These are phyloP conservation scores for Vitis hybrid DNA, from an alignment of 177 flowering plant genomes.

Conservation along the genomic window DNA sequence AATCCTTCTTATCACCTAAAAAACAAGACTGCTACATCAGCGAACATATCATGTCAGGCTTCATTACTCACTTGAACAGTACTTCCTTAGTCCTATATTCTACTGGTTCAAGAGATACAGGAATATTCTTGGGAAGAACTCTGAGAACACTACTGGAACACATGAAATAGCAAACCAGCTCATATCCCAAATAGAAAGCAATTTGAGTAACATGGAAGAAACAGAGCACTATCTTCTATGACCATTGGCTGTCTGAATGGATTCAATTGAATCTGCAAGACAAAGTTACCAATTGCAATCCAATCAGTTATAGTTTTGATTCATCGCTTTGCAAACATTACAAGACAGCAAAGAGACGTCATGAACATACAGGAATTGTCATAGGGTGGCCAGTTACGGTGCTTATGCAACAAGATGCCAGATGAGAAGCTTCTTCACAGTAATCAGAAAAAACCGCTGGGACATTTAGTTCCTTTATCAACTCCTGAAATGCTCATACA, in stretches of 20 bases:
- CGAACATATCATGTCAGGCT: neutral
- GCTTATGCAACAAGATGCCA: constrained; percentile 70
- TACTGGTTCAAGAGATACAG: neutral
- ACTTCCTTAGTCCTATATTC: neutral
- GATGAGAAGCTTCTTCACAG: constrained; percentile 92
- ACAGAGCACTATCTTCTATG: constrained; percentile 66
- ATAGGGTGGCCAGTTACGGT: constrained; percentile 43
- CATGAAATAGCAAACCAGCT: neutral
- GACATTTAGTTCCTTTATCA: constrained; percentile 58
- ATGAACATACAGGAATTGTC: constrained; percentile 46
- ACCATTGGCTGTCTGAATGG: constrained; percentile 93
- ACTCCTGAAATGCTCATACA: constrained; percentile 46
- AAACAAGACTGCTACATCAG: neutral
- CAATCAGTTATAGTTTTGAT: neutral
- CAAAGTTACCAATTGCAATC: neutral
- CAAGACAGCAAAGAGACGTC: constrained; percentile 1
- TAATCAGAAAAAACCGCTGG: constrained; percentile 88
- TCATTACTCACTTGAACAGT: neutral
- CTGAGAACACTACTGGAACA: neutral
- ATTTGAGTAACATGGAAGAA: constrained; percentile 88
- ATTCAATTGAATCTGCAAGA: constrained; percentile 76
- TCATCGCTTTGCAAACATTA: neutral
- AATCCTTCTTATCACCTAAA: neutral
- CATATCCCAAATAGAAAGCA: constrained; percentile 82
- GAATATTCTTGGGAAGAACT: neutral